Percentiles rank a stretch among this genome's conserved stretches.
Evolutionary conservation across 345 rosid species (phyloP).

Genomic region (Corchorus capsularis): DNA sequence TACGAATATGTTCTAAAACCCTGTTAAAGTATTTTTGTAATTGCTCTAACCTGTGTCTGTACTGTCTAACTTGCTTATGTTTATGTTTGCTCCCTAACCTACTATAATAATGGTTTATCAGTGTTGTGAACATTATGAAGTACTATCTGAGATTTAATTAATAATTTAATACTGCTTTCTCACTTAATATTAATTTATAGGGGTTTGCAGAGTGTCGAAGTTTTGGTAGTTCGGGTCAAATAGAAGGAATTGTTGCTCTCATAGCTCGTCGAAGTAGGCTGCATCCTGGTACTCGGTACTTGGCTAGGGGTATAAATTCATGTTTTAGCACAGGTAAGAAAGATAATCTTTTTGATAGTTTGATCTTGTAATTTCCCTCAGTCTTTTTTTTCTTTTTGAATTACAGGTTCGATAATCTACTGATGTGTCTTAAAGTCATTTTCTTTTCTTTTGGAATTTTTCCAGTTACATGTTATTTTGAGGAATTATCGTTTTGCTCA

Average conservation of each 20-base stretch:
- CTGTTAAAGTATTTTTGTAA: background rate
- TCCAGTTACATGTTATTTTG: background rate
- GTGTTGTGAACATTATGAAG: background rate
- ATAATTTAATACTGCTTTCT: conserved; percentile 45
- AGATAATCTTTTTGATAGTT: no score
- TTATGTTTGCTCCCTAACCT: background rate
- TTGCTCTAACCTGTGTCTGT: background rate
- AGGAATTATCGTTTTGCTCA: background rate
- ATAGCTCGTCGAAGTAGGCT: conserved; percentile 95
- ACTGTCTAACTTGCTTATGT: conserved; percentile 9
- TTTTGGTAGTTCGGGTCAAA: conserved; percentile 91
- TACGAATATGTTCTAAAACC: background rate
- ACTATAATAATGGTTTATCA: conserved; percentile 9
- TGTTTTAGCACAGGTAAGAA: conserved; percentile 89
- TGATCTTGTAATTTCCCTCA: no score
- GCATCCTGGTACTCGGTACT: conserved; percentile 98
- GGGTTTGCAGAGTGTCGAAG: conserved; percentile 95
- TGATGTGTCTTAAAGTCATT: conserved; percentile 11
- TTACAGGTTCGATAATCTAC: conserved; percentile 59
- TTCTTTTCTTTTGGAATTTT: background rate
- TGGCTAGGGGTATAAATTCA: conserved; percentile 98
- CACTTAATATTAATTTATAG: conserved; percentile 71
- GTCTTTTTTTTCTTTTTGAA: no score
- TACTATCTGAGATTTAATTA: conserved; percentile 22
- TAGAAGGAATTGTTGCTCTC: conserved; percentile 90